Conservation (phyloP, 345 rosid genomes). For the Clausena lansium region DNA sequence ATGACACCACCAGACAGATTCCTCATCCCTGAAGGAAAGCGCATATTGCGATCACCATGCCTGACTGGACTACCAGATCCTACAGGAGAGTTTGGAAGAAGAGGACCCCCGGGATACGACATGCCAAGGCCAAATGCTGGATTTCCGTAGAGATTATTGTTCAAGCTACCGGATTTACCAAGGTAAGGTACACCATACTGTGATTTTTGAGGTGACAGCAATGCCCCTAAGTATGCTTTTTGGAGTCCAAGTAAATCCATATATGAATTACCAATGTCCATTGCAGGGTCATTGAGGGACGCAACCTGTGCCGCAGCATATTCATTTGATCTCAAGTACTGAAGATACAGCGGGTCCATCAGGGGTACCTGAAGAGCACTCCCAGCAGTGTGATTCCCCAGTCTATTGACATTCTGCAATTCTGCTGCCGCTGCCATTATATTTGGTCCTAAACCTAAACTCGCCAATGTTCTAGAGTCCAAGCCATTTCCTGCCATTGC, state of each 20-base stretch:
- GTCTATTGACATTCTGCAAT: conserved; percentile 37
- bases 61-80: conserved; percentile 51
- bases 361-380: conserved; percentile 43
- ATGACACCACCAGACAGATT: conserved; percentile 46
- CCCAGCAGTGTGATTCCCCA: conserved; percentile 39
- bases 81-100: conserved; percentile 48
- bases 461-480: conserved; percentile 42
- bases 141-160: conserved; percentile 48
- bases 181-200: conserved; percentile 45
- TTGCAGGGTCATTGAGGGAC: conserved; percentile 37
- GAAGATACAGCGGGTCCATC: conserved; percentile 45
- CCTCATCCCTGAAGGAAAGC: conserved; percentile 51
- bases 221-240: conserved; percentile 48
- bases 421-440: conserved; percentile 47
- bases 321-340: conserved; percentile 48
- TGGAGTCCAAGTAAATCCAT: conserved; percentile 51
- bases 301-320: conserved; percentile 54
- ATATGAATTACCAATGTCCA: conserved; percentile 49
- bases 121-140: conserved; percentile 48
- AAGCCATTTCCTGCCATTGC: conserved; percentile 47
- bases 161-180: conserved; percentile 44
- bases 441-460: conserved; percentile 38
- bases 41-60: conserved; percentile 48
- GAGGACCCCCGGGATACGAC: conserved; percentile 46
- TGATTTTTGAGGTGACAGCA: conserved; percentile 49